Base-by-base conservation (phyloP, 2,329 filamentous ascomycete species). In the Ampelomyces quisqualis region DNA sequence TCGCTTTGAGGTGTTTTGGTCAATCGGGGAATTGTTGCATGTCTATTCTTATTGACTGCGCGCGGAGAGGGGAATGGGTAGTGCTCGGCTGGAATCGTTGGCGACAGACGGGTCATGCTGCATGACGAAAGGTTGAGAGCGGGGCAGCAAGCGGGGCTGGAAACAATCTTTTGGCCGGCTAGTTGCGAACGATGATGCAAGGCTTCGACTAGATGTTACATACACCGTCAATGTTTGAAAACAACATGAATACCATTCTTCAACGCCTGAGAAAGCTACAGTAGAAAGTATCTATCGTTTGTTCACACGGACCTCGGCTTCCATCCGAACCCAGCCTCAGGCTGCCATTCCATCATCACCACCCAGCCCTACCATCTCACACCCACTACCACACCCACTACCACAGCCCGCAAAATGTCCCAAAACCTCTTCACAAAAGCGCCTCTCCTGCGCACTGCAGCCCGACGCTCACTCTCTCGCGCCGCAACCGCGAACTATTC, bases 341-440 rank as follows among this genome's bases (percentile, higher is more conserved):
- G 51, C 49, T 28, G 13, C 29, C 20, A 47, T 31, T 28, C 15
- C 34, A 37, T 18, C 21, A 26, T 21, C 26, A 38, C 13, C 21
- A 18, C 31, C 32, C 38, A 22, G 34, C 45, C 34, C 13, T 47
- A 38, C 43, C 27, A 45, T 37, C n/a, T 14, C 26, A 28, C n/a
- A 11, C 15, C 26, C 26, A 28, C 26, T n/a, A 36, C 21, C 40
- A 10, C 42, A 32, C 9, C 23, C 21, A 26, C 37, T 43, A 24
- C 26, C 29, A 43, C 33, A n/a, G n/a, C 30, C 30, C 40, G 34
- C 34, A 43, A 29, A 23, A 55, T 55, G 51, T 53, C 49, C 28
- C 47, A 55, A 15, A 28, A 31, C 8, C 43, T 54, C 30, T 43
- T 54, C 34, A 45, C 45, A 14, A 46, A 38, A 38, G 34, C 42